Percentiles rank a stretch among this genome's conserved stretches.
Conservation (phyloP, 345 rosid species). For the Pistacia integerrima region DNA sequence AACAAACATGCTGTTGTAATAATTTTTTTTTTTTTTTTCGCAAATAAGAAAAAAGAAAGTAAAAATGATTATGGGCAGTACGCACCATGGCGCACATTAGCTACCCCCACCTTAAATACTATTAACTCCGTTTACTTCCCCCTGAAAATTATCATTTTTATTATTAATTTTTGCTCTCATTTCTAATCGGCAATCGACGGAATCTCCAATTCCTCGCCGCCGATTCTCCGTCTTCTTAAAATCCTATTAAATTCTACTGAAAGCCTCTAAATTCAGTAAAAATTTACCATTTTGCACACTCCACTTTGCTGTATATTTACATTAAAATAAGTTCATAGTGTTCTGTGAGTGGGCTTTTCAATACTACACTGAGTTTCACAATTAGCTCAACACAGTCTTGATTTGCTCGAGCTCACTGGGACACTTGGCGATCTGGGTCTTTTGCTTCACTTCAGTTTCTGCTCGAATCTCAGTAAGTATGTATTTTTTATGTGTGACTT, state of each 20-base stretch:
- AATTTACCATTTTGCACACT: constrained; percentile 11
- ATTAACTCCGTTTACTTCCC: constrained; percentile 51
- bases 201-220: constrained; percentile 41
- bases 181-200: constrained; percentile 55
- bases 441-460: constrained; percentile 43
- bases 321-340: constrained; percentile 5
- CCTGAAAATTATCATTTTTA: constrained; percentile 48
- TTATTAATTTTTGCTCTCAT: constrained; percentile 31
- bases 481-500: constrained; percentile 18
- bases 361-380: constrained; percentile 35
- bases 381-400: constrained; percentile 36
- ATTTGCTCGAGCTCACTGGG: constrained; percentile 53
- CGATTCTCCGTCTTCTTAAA: constrained; percentile 24
- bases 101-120: constrained; percentile 41
- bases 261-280: constrained; percentile 22
- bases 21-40: background rate
- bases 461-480: constrained; percentile 62
- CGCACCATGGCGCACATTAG: constrained; percentile 36
- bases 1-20: constrained; percentile 9
- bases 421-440: constrained; percentile 66
- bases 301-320: constrained; percentile 18
- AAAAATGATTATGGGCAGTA: constrained; percentile 23
- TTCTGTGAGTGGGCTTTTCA: constrained; percentile 21
- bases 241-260: background rate
- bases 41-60: background rate